Evolutionary conservation across 192 early-diverging fungal species (phyloP).

Genomic region (Rhizophagus sp.): DNA sequence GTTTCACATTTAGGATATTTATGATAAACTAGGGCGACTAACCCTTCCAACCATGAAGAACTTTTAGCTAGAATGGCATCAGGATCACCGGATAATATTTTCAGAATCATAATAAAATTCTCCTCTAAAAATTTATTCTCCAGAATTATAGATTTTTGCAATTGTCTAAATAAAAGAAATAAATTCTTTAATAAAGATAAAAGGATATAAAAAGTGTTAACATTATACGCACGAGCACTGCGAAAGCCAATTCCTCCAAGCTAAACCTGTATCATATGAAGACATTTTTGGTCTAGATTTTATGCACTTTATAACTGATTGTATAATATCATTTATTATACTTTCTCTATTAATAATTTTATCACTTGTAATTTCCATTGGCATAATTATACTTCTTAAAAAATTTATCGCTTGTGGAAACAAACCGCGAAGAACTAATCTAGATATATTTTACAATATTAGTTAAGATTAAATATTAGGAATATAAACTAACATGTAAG

Average conservation of each 20-base stretch:
- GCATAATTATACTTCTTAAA: not conserved
- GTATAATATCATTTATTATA: not conserved
- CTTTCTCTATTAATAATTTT: not conserved
- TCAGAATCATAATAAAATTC: not conserved
- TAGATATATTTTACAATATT: not conserved
- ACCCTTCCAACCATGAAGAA: slow-evolving; percentile 2
- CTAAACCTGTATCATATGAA: not conserved
- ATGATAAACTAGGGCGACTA: not conserved
- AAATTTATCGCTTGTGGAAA: not conserved
- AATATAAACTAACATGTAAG: not conserved
- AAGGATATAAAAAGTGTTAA: not conserved
- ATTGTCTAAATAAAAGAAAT: not conserved
- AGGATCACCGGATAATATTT: slow-evolving; percentile 8
- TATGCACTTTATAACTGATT: not conserved
- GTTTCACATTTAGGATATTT: not conserved
- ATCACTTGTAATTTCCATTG: not conserved
- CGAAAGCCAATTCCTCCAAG: not conserved
- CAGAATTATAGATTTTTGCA: not conserved
- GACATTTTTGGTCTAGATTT: not conserved
- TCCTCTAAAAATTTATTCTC: not conserved
- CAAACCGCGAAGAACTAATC: not conserved
- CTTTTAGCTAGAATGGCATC: not conserved
- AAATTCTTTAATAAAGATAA: not conserved
- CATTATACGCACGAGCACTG: not conserved
- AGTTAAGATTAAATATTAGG: not conserved